A percentile compares a stretch with the other conserved stretches of the same genome.
Conservation (phyloP, 257 asterid species). For the Solanum sejunctum region DNA sequence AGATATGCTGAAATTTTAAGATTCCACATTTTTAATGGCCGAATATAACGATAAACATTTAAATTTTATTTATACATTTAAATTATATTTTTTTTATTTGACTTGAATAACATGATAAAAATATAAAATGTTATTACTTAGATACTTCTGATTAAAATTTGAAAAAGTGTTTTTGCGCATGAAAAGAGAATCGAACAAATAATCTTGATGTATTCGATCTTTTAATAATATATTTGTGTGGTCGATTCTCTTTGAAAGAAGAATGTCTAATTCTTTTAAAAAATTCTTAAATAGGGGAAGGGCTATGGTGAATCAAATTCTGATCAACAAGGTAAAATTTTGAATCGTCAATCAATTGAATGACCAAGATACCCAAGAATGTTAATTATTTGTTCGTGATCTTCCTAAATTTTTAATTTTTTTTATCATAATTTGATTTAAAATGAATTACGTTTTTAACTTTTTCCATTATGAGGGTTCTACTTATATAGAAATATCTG, state of each 20-base stretch:
- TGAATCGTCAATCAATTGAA: no score
- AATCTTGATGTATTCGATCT: not conserved
- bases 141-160: not conserved
- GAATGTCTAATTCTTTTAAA: not conserved
- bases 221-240: not conserved
- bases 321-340: no score
- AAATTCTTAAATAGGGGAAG: no score
- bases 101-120: not conserved
- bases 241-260: not conserved
- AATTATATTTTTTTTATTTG: not conserved
- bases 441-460: not conserved
- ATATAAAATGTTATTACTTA: not conserved
- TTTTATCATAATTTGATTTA: not conserved
- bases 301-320: no score
- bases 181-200: not conserved
- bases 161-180: not conserved
- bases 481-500: not conserved
- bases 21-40: not conserved
- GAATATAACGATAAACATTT: not conserved
- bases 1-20: not conserved
- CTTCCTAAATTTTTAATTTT: not conserved
- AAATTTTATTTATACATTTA: not conserved
- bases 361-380: not conserved
- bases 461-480: not conserved
- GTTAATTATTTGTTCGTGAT: not conserved